Conservation (phyloP, 306 rosid genomes). For the Vicia sativa region DNA sequence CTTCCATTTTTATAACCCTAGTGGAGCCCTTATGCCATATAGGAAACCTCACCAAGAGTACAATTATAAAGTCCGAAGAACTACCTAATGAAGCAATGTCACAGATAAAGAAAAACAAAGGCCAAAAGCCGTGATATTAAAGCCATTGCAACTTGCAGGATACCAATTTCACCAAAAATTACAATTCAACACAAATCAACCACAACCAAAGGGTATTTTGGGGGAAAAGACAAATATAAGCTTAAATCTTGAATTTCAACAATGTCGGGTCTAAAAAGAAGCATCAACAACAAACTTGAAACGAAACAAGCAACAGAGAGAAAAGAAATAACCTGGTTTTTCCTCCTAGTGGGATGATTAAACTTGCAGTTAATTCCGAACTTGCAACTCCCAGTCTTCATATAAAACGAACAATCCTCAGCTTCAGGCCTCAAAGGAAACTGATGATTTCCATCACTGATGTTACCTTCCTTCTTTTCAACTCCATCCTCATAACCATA, state of each 20-base stretch:
- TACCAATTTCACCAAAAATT: constrained; percentile 7
- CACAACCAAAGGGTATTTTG: constrained; percentile 19
- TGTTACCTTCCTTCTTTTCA: constrained; percentile 33
- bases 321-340: constrained; percentile 58
- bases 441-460: constrained; percentile 40
- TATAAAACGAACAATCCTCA: constrained; percentile 82
- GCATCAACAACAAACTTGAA: constrained; percentile 13
- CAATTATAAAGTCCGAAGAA: neutral
- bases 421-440: constrained; percentile 92
- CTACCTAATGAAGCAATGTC: constrained; percentile 28
- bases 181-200: constrained; percentile 16
- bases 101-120: constrained; percentile 18
- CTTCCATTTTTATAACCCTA: constrained; percentile 11
- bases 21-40: constrained; percentile 9
- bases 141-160: constrained; percentile 17
- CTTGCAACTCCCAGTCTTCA: constrained; percentile 87
- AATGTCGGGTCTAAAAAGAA: neutral
- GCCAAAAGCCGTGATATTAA: constrained; percentile 21
- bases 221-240: constrained; percentile 20
- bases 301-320: neutral
- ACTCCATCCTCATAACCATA: constrained; percentile 36
- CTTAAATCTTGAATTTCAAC: constrained; percentile 3
- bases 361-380: constrained; percentile 88
- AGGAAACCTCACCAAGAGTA: constrained; percentile 5
- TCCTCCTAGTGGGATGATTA: constrained; percentile 79